phyloP scores from a whole-genome alignment of 768 basidiomycete genomes.

The Hericium coralloides region DNA sequence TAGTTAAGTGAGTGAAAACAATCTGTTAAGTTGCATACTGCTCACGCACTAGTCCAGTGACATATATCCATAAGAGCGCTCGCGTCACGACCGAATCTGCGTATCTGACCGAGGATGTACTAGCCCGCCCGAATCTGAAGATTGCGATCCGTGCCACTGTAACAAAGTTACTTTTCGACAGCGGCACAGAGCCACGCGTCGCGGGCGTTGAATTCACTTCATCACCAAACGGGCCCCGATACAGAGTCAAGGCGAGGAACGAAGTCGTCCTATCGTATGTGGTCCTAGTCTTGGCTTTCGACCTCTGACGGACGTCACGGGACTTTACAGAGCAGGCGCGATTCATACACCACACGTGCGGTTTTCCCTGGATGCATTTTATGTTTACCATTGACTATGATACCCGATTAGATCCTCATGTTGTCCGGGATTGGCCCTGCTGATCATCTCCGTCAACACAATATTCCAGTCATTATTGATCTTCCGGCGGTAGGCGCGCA shows the following conservation, averaged over 20 bases:
- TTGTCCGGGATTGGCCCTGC: slow-evolving; percentile 72
- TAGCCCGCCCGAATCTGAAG: slow-evolving; percentile 55
- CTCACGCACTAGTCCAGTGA: slow-evolving; percentile 38
- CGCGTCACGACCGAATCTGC: slow-evolving; percentile 59
- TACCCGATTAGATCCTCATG: slow-evolving; percentile 43
- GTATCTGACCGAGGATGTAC: slow-evolving; percentile 57
- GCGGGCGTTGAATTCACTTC: slow-evolving; percentile 52
- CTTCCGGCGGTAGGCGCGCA: slow-evolving; percentile 69
- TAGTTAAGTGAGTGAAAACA: slow-evolving; percentile 21
- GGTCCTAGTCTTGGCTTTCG: background rate
- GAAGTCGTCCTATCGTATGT: slow-evolving; percentile 58
- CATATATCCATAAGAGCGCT: slow-evolving; percentile 45
- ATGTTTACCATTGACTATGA: background rate
- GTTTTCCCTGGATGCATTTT: background rate
- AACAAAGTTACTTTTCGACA: slow-evolving; percentile 45
- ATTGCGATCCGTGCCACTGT: slow-evolving; percentile 49
- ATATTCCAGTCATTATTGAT: slow-evolving; percentile 49
- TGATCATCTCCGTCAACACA: slow-evolving; percentile 39
- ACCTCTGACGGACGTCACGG: background rate
- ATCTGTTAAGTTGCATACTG: background rate
- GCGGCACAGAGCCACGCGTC: slow-evolving; percentile 32
- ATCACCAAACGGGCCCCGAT: slow-evolving; percentile 28
- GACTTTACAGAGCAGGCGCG: slow-evolving; percentile 41
- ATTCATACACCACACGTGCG: slow-evolving; percentile 52
- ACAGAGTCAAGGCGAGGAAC: slow-evolving; percentile 39